Conservation (phyloP, 352 stramenopile genomes). For the Phytophthora sojae region DNA sequence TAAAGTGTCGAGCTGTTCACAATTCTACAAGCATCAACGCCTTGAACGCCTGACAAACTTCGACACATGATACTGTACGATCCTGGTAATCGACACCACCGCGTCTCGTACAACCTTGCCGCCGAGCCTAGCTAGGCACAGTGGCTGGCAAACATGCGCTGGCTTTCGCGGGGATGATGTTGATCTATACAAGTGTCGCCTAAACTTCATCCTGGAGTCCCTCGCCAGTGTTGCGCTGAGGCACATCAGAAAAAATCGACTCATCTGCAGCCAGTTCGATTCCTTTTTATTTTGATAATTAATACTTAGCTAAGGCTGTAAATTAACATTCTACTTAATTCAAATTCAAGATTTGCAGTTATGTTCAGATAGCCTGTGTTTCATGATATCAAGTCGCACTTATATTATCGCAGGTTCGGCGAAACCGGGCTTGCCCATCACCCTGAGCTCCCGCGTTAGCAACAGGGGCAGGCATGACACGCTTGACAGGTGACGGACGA, state of each 20-base stretch:
- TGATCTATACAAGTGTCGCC: not conserved
- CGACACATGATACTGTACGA: not conserved
- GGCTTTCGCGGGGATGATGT: not conserved
- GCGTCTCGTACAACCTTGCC: not conserved
- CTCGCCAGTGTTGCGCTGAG: constrained; percentile 1
- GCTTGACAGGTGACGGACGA: constrained; percentile 10
- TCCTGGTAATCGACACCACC: not conserved
- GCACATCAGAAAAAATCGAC: not conserved
- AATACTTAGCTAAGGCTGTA: not conserved
- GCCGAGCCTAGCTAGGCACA: not conserved
- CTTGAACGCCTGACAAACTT: not conserved
- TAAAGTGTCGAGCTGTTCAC: not conserved
- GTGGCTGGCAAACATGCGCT: not conserved
- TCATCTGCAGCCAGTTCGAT: not conserved
- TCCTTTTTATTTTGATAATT: not conserved
- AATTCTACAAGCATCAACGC: not conserved
- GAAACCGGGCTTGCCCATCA: constrained; percentile 1
- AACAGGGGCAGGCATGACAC: constrained; percentile 8
- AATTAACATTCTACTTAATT: no score
- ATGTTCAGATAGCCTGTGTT: no score
- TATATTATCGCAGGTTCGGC: not conserved
- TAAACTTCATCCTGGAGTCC: not conserved
- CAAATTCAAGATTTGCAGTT: no score
- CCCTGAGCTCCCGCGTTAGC: constrained; percentile 2
- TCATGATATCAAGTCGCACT: not conserved